Evolutionary conservation across 805 yeast genomes (phyloP), one percentile per base, ranked within the genome.

Genomic region (Candida sithepensis): DNA sequence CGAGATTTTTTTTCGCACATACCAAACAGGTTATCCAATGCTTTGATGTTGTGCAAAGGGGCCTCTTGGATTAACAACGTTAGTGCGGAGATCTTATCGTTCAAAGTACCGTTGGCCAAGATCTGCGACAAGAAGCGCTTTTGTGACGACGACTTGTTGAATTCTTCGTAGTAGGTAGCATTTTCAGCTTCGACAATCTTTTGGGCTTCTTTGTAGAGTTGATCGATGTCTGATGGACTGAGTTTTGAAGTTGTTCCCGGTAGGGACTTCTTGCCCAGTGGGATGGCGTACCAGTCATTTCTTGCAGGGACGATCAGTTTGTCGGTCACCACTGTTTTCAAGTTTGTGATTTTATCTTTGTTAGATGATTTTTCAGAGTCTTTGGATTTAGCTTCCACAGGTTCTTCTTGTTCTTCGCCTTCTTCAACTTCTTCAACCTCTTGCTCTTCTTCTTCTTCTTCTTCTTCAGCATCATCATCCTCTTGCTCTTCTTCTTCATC

Each of bases 1-100:
- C 97, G 81, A 19, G 96, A 84, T 70, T 94, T 94, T 72, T 92
- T 90, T 57, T 82, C 85, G 67, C 97, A 88, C 70, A 84, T 87
- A 4, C 80, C 76, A 52, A 87, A 64, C 53, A 94, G 69, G 34
- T 84, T 85, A 54, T 88, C 96, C 48, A 94, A 72, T 0, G 96
- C 88, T 64, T 88, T 87, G 44, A 84, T 61, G 57, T 92, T 87
- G 63, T 94, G 98, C 46, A 90, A 64, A 6, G 99, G 99, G 2
- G 97, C 91, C 70, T 94, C 98, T 64, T 94, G 98, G 42, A 91
- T 79, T 63, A 94, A 73, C 63, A 94, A 79, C 0, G 99, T 92
- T 61, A 94, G 75, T 0, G 99, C 97, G 42, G 96, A 88, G 46
- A 94, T 87, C 70, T 94, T 90, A 84, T 94, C 99, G 58, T 82